These are phyloP conservation scores for Kernera saxatilis DNA, from an alignment of 345 rosid genomes.

Conservation along the genomic window DNA sequence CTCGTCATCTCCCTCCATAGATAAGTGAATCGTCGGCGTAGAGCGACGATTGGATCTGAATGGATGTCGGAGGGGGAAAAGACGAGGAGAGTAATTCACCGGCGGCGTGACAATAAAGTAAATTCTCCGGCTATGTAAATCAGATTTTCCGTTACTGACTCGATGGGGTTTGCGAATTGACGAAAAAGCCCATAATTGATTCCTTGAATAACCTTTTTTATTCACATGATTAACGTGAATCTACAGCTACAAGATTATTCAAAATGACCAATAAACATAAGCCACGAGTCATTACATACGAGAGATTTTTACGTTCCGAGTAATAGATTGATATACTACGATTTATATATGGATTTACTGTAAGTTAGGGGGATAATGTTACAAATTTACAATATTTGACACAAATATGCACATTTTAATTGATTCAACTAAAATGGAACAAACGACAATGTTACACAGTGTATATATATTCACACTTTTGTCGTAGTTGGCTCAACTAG, in stretches of 20 bases:
- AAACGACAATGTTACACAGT: background rate
- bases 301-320: too few relatives aligned
- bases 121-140: background rate
- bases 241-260: background rate
- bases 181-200: background rate
- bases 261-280: too few relatives aligned
- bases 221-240: background rate
- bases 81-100: background rate
- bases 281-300: too few relatives aligned
- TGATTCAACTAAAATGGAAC: background rate
- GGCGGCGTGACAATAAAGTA: background rate
- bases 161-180: background rate
- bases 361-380: background rate
- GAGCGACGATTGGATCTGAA: background rate
- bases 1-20: slow-evolving; percentile 47
- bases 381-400: background rate
- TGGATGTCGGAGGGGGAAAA: background rate
- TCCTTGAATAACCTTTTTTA: background rate
- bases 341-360: background rate
- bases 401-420: background rate
- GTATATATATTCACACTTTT: too few relatives aligned
- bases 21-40: background rate
- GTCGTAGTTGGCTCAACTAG: background rate
- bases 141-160: background rate
- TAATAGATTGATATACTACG: too few relatives aligned